These are phyloP conservation scores for Penicillium digitatum DNA, from an alignment of 2,329 filamentous ascomycete species.

Conservation along the genomic window DNA sequence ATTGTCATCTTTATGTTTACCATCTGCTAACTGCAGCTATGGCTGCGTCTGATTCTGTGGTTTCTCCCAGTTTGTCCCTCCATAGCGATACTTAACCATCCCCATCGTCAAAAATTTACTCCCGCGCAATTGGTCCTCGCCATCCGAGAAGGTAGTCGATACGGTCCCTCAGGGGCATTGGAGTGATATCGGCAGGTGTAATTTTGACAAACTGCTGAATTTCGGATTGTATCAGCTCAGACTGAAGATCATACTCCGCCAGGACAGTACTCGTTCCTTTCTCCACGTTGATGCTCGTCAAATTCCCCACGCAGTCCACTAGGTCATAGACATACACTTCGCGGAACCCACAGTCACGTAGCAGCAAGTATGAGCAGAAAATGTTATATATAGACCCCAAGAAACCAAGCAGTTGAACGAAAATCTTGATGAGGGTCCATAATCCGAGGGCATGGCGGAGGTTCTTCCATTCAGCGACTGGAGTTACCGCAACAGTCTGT, in stretches of 20 bases:
- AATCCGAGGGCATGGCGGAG: not conserved
- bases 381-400: not conserved
- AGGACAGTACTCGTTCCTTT: too few relatives aligned
- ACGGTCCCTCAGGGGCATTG: slow-evolving; percentile 23
- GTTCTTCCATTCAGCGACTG: not conserved
- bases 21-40: not conserved
- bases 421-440: not conserved
- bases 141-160: slow-evolving; percentile 36
- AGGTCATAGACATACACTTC: not conserved
- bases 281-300: not conserved
- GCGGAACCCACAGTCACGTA: not conserved
- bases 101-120: not conserved
- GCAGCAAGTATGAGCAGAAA: not conserved
- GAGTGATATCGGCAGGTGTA: not conserved
- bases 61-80: not conserved
- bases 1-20: not conserved
- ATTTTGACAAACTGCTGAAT: not conserved
- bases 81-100: not conserved
- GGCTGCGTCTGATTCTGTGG: not conserved
- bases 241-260: not conserved
- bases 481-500: not conserved
- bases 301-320: not conserved
- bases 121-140: slow-evolving; percentile 24
- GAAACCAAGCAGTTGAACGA: not conserved
- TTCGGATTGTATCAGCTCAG: not conserved